Conservation (phyloP, 192 early-diverging fungal genomes). For the Helicostylum pulchrum region DNA sequence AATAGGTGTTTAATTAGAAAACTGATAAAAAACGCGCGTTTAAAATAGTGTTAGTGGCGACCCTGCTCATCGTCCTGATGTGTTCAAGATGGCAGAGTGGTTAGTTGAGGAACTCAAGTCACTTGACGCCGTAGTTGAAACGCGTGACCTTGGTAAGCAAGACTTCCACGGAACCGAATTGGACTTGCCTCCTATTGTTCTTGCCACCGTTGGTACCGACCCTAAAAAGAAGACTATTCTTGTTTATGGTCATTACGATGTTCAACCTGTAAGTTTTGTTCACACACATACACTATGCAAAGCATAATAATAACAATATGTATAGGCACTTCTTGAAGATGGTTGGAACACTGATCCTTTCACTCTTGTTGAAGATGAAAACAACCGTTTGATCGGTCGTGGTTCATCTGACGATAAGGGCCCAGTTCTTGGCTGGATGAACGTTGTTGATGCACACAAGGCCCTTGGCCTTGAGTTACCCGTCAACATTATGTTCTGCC, state of each 20-base stretch:
- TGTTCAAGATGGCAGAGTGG: slow-evolving; percentile 90
- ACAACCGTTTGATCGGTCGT: slow-evolving; percentile 84
- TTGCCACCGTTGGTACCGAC: slow-evolving; percentile 88
- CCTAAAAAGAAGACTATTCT: slow-evolving; percentile 92
- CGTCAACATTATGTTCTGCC: slow-evolving; percentile 95
- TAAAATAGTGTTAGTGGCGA: slow-evolving; percentile 79
- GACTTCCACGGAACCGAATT: slow-evolving; percentile 72
- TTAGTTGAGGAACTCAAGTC: slow-evolving; percentile 69
- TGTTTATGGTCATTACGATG: slow-evolving; percentile 98
- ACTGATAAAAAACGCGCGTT: neutral
- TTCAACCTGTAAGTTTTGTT: slow-evolving; percentile 90
- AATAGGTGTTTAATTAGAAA: neutral
- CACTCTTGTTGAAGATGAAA: slow-evolving; percentile 77
- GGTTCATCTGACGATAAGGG: slow-evolving; percentile 98
- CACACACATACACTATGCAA: neutral
- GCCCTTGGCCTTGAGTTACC: slow-evolving; percentile 87
- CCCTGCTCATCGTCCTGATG: slow-evolving; percentile 69
- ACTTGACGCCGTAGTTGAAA: slow-evolving; percentile 65
- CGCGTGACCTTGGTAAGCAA: slow-evolving; percentile 79
- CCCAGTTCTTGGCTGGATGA: slow-evolving; percentile 96
- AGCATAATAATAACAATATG: too few species aligned
- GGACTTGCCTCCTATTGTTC: slow-evolving; percentile 87
- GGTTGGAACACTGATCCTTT: slow-evolving; percentile 95
- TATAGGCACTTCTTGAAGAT: slow-evolving; percentile 65
- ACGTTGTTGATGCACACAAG: slow-evolving; percentile 93